Conservation (phyloP, 1,139 yeast genomes). For the Eremothecium sinecaudum region DNA sequence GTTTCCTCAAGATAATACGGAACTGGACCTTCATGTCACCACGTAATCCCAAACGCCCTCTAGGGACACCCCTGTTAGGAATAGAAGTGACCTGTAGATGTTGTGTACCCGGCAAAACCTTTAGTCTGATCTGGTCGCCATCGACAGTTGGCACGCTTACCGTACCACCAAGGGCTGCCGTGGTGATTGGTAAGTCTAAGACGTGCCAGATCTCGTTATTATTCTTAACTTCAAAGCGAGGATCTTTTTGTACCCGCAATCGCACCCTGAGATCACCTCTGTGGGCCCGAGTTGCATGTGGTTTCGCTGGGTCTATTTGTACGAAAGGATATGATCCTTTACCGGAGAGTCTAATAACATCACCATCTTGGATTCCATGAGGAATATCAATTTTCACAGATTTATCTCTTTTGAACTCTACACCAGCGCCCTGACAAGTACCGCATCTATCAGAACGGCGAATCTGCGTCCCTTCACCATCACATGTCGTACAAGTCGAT, state of each 20-base stretch:
- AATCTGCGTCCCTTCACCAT: conserved; percentile 78
- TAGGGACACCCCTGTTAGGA: conserved; percentile 85
- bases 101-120: conserved; percentile 82
- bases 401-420: conserved; percentile 49
- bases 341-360: conserved; percentile 72
- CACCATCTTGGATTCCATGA: conserved; percentile 79
- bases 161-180: conserved; percentile 93
- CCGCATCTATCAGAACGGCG: conserved; percentile 62
- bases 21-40: conserved; percentile 77
- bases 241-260: conserved; percentile 67
- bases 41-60: conserved; percentile 44
- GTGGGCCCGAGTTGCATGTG: conserved; percentile 39
- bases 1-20: conserved; percentile 61
- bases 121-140: conserved; percentile 62
- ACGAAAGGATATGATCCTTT: conserved; percentile 86
- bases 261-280: conserved; percentile 86
- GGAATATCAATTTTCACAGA: conserved; percentile 76
- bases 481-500: conserved; percentile 80
- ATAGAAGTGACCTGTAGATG: conserved; percentile 64
- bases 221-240: conserved; percentile 50
- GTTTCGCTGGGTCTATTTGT: conserved; percentile 45
- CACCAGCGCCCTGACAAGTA: conserved; percentile 86
- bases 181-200: conserved; percentile 76
- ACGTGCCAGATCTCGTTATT: conserved; percentile 47
- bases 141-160: conserved; percentile 81